Evolutionary conservation across 208 protist genomes (phyloP).

Genomic region (Trypanosoma platydactyli): DNA sequence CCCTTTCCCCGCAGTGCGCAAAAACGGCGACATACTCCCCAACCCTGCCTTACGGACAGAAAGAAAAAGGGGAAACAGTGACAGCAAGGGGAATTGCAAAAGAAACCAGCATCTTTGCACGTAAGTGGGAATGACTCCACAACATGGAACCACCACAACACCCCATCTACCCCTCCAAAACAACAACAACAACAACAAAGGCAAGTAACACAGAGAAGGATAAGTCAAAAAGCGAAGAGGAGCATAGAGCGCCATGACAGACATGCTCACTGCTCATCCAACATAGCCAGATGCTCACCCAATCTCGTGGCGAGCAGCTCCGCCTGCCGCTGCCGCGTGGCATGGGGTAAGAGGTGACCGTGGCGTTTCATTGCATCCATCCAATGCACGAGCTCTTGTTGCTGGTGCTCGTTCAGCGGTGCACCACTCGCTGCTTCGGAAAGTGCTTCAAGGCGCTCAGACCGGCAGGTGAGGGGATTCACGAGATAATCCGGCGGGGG

Average conservation of each 20-base stretch:
- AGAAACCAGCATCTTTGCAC: no score
- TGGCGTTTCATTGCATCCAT: slow-evolving; percentile 65
- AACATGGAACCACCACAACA: neutral
- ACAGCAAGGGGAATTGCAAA: slow-evolving; percentile 4
- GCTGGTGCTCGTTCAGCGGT: neutral
- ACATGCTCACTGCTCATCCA: slow-evolving; percentile 27
- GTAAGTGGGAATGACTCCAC: no score
- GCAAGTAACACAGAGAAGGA: neutral
- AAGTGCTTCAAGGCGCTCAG: slow-evolving; percentile 40
- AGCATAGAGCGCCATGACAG: neutral
- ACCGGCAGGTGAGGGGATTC: slow-evolving; percentile 55
- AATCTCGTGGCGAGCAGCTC: slow-evolving; percentile 42
- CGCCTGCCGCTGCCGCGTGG: slow-evolving; percentile 52
- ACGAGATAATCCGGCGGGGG: slow-evolving; percentile 55
- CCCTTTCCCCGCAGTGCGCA: neutral
- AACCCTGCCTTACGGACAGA: neutral
- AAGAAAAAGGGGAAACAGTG: slow-evolving; percentile 18
- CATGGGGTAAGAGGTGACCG: slow-evolving; percentile 38
- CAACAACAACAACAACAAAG: neutral
- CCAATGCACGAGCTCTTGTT: slow-evolving; percentile 53
- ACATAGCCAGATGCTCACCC: slow-evolving; percentile 13
- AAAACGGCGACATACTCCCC: neutral
- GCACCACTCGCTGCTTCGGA: slow-evolving; percentile 1
- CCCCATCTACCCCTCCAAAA: no score
- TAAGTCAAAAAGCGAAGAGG: neutral